A percentile compares a stretch with the other conserved stretches of the same genome.
phyloP scores from a whole-genome alignment of 345 rosid species.

The Erysimum cheiranthoides region DNA sequence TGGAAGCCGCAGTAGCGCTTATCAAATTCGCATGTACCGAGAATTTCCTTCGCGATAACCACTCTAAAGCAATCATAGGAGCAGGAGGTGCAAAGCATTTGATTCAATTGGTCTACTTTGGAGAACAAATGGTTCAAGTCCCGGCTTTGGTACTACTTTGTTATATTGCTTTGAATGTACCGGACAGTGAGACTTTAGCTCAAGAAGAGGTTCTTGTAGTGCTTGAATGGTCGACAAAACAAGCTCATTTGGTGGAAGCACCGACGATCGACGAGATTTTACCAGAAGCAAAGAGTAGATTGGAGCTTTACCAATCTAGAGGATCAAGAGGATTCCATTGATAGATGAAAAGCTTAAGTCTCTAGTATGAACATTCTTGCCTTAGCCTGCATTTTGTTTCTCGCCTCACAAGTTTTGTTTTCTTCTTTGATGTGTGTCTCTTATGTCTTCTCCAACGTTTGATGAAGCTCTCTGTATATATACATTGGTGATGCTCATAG shows the following conservation, averaged over 20 bases:
- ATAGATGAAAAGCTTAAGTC: slow-evolving; percentile 18
- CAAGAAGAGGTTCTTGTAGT: slow-evolving; percentile 75
- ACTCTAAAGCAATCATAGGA: slow-evolving; percentile 62
- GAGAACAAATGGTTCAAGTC: slow-evolving; percentile 66
- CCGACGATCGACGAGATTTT: slow-evolving; percentile 52
- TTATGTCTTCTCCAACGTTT: slow-evolving; percentile 16
- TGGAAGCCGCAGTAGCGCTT: slow-evolving; percentile 67
- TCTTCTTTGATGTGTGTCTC: slow-evolving; percentile 16
- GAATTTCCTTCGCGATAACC: slow-evolving; percentile 62
- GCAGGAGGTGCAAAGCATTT: slow-evolving; percentile 70
- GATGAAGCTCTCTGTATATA: slow-evolving; percentile 39
- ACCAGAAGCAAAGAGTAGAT: slow-evolving; percentile 71
- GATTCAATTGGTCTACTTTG: slow-evolving; percentile 66
- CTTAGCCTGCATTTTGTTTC: background rate
- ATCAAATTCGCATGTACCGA: slow-evolving; percentile 65
- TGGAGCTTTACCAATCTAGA: slow-evolving; percentile 81
- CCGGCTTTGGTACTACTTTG: slow-evolving; percentile 65
- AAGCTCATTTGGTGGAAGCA: slow-evolving; percentile 61
- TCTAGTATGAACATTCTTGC: slow-evolving; percentile 28
- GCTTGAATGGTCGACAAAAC: slow-evolving; percentile 78
- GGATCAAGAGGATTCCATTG: slow-evolving; percentile 65
- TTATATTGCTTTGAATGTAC: slow-evolving; percentile 54
- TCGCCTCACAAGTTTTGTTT: slow-evolving; percentile 9
- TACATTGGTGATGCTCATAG: slow-evolving; percentile 38
- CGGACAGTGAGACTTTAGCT: slow-evolving; percentile 69